Evolutionary conservation across 2,329 filamentous ascomycete species (phyloP), one percentile per base, ranked within the genome.

Genomic region (Kalaharituber pfeilii): DNA sequence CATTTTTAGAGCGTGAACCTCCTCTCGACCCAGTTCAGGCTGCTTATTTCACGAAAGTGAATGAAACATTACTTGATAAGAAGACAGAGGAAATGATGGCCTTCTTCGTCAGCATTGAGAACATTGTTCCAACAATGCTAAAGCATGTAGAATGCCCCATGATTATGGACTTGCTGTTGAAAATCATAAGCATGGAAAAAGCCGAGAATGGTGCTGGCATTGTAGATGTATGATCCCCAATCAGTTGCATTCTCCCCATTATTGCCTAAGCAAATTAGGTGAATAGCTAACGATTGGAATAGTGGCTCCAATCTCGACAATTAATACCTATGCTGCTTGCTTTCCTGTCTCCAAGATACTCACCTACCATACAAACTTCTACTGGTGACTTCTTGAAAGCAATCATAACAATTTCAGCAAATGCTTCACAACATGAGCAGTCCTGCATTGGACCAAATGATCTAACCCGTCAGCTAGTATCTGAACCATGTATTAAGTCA

Each of bases 391-490:
- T 98, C 62, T 77, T 98, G 64, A 98, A 98, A 68, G 91, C 91
- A 42, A 95, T 98, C 66, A 96, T 98, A 62, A 98, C 91, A 25
- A 95, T 98, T 56, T 96, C 91, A 1, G 91, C 91, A 57, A 98
- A 98, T 66, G 91, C 91, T 2, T 95, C 89, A 1, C 91, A 94
- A 63, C 94, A 95, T 65, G 91, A 98, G 65, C 88, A 95, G 67
- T 91, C 89, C n/a, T 95, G 93, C 64, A 96, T 98, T 66, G 91
- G 91, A 2, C 91, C 91, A 3, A 98, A 98, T 67, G 91, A 94
- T 66, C 77, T 98, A 50, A 98, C 91, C 4, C 81, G 91, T 39
- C 87, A 98, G 69, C 76, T 98, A 3, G 91, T 98, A 1, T 96
- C 91, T 0, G 79, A 83, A 58, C 70, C 78, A 15, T 96, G 88